phyloP scores from a whole-genome alignment of 441 rosid genomes.

The Populus hybrid region DNA sequence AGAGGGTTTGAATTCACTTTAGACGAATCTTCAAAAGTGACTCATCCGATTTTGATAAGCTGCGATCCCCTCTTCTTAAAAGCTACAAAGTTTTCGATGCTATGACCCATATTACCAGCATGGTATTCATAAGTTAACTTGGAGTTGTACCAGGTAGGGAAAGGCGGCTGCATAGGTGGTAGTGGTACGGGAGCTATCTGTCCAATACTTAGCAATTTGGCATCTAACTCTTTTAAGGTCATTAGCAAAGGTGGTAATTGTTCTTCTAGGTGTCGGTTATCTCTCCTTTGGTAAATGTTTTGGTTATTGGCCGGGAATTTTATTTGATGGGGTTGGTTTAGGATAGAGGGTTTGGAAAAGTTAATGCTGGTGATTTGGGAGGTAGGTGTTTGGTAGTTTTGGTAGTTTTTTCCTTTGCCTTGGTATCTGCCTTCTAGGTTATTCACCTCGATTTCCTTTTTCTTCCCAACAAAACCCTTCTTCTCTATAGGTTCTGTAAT shows the following conservation, averaged over 20 bases:
- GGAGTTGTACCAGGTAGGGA: background rate
- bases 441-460: background rate
- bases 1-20: background rate
- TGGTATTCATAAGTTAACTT: background rate
- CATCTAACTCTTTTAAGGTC: background rate
- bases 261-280: background rate
- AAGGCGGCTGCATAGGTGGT: background rate
- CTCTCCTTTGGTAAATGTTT: too few relatives aligned
- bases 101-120: background rate
- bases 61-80: too few relatives aligned
- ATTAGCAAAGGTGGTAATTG: background rate
- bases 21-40: background rate
- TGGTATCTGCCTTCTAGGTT: rapidly evolving
- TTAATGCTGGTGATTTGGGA: background rate
- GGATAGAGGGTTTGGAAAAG: background rate
- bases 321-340: background rate
- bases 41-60: background rate
- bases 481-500: rapidly evolving
- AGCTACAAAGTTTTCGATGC: rapidly evolving
- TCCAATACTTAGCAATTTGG: background rate
- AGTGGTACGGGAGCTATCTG: background rate
- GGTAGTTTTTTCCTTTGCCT: background rate
- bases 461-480: rapidly evolving
- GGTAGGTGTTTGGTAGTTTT: background rate
- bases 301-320: background rate